These are phyloP conservation scores for Leccinum uliginosum DNA, from an alignment of 768 basidiomycete genomes.

Conservation along the genomic window DNA sequence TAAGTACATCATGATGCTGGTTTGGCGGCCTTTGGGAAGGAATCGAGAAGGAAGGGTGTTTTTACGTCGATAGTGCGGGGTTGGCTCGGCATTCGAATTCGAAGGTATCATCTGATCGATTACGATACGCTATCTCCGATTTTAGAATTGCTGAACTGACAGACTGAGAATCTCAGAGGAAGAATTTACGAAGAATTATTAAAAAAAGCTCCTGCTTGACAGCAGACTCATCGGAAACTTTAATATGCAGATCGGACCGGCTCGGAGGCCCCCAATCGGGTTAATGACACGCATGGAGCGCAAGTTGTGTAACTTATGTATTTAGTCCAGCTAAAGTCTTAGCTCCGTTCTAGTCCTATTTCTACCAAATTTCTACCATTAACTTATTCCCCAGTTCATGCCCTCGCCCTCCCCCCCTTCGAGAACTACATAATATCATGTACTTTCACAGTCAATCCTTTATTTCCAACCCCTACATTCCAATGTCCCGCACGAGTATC, in stretches of 20 bases:
- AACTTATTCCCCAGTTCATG: slow-evolving; percentile 3
- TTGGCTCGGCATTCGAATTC: background rate
- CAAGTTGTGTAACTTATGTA: too few species aligned
- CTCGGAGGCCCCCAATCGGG: background rate
- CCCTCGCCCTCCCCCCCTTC: background rate
- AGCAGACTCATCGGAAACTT: background rate
- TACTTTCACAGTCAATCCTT: background rate
- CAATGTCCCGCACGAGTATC: background rate
- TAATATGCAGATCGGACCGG: background rate
- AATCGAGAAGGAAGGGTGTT: background rate
- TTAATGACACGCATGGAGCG: background rate
- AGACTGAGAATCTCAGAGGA: too few species aligned
- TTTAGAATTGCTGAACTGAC: background rate
- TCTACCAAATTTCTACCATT: background rate
- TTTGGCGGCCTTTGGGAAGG: background rate
- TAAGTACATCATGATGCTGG: background rate
- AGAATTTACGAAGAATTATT: too few species aligned
- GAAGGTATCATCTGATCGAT: background rate
- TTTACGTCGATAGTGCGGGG: background rate
- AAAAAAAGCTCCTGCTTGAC: background rate
- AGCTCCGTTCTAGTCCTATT: background rate
- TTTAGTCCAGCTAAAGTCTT: background rate
- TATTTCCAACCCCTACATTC: background rate
- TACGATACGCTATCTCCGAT: background rate
- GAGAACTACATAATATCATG: slow-evolving; percentile 9